A percentile compares a stretch with the other conserved stretches of the same genome.
These are phyloP conservation scores for Xylaria palmicola DNA, from an alignment of 495 filamentous ascomycete species.

Conservation along the genomic window DNA sequence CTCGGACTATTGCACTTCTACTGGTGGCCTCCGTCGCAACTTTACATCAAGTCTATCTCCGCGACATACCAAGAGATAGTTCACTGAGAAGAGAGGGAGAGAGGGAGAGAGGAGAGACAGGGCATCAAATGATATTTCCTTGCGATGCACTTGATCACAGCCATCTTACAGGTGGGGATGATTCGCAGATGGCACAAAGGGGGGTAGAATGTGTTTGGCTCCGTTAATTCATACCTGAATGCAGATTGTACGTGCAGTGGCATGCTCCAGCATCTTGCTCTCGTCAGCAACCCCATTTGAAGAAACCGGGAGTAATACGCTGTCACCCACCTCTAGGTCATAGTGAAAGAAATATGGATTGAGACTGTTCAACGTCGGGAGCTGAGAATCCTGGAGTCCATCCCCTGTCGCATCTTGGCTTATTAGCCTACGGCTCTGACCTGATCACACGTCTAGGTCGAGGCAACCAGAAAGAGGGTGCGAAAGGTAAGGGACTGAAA, in stretches of 20 bases:
- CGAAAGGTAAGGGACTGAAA: neutral
- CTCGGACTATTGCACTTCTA: too few species aligned
- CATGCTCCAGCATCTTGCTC: neutral
- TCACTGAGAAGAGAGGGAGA: too few species aligned
- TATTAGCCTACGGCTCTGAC: neutral
- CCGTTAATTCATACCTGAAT: neutral
- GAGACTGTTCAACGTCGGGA: neutral
- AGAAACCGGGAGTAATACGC: neutral
- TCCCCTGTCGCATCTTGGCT: conserved; percentile 4
- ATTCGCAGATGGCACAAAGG: conserved; percentile 9
- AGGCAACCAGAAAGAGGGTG: neutral
- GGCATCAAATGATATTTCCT: neutral
- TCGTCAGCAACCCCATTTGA: neutral
- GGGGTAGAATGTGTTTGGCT: neutral
- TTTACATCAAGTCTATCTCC: neutral
- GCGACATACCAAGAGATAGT: neutral
- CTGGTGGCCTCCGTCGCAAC: neutral
- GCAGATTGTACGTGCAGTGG: too few species aligned
- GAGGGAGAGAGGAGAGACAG: neutral
- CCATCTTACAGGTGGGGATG: neutral
- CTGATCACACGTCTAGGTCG: neutral
- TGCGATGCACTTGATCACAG: neutral
- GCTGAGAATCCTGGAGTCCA: neutral
- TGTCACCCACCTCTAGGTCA: neutral
- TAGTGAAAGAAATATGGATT: neutral